phyloP scores from a whole-genome alignment of 306 rosid genomes.

The Astragalus membranaceus region DNA sequence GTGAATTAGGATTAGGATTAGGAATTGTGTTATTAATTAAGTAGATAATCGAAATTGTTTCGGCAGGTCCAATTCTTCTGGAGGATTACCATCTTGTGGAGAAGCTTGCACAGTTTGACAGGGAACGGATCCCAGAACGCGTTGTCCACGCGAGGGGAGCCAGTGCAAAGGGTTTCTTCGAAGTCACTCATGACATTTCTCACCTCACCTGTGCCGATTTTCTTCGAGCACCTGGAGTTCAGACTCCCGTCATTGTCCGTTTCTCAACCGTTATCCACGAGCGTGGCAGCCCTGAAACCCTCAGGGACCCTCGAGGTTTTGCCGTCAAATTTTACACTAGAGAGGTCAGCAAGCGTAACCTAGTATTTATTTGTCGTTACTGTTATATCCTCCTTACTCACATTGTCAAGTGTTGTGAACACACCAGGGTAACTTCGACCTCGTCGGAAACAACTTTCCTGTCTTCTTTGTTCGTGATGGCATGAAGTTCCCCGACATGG shows the following conservation, averaged over 20 bases:
- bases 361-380: not conserved
- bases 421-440: constrained; percentile 72
- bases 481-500: constrained; percentile 82
- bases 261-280: constrained; percentile 89
- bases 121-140: constrained; percentile 83
- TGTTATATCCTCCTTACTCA: not conserved
- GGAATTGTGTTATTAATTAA: not conserved
- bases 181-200: constrained; percentile 80
- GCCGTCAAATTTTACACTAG: constrained; percentile 82
- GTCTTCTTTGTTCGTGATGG: constrained; percentile 78
- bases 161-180: constrained; percentile 81
- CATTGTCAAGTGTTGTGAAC: no score
- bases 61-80: constrained; percentile 68
- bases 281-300: constrained; percentile 89
- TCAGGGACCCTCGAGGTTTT: constrained; percentile 85
- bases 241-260: constrained; percentile 79
- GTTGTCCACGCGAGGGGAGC: constrained; percentile 92
- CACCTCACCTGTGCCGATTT: constrained; percentile 78
- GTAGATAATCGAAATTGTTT: not conserved
- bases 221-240: constrained; percentile 88
- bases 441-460: constrained; percentile 84
- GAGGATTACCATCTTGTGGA: constrained; percentile 88
- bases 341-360: constrained; percentile 31
- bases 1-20: not conserved
- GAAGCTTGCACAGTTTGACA: constrained; percentile 70